phyloP scores from a whole-genome alignment of 164 flowering plant species.

The grape (Vitis vinifera) region DNA sequence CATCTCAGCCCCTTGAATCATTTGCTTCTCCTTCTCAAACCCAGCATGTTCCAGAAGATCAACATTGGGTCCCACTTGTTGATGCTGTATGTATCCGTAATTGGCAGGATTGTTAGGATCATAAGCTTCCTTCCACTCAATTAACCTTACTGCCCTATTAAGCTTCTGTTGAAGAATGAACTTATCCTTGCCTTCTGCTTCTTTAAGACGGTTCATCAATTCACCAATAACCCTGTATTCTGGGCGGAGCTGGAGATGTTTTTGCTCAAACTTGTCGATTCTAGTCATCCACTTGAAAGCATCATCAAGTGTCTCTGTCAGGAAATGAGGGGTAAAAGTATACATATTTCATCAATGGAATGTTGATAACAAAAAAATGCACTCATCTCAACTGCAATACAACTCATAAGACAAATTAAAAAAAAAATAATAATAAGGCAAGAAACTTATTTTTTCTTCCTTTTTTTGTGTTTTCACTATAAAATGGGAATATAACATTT shows the following conservation, averaged over 20 bases:
- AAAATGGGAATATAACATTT: too few relatives aligned
- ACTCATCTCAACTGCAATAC: background rate
- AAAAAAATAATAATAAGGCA: too few relatives aligned
- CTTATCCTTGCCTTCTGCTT: slow-evolving; percentile 61
- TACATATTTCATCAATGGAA: background rate
- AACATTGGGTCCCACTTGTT: slow-evolving; percentile 37
- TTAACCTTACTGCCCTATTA: slow-evolving; percentile 77
- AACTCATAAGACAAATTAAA: background rate
- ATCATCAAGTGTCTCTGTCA: slow-evolving; percentile 71
- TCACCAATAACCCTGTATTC: slow-evolving; percentile 88
- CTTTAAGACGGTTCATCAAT: slow-evolving; percentile 71
- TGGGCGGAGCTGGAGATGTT: slow-evolving; percentile 52
- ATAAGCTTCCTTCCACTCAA: slow-evolving; percentile 76
- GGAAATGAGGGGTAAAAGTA: background rate
- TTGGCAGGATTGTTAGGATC: slow-evolving; percentile 89
- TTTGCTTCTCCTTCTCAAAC: slow-evolving; percentile 35
- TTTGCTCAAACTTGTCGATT: slow-evolving; percentile 83
- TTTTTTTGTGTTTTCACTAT: too few relatives aligned
- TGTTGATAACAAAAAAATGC: background rate
- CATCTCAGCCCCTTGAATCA: slow-evolving; percentile 22
- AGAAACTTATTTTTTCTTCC: too few relatives aligned
- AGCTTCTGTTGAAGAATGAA: slow-evolving; percentile 80
- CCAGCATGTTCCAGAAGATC: slow-evolving; percentile 35
- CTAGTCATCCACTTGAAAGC: slow-evolving; percentile 59
- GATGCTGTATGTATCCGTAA: slow-evolving; percentile 64